Percentiles rank a stretch among this genome's conserved stretches.
These are phyloP conservation scores for Viola odorata DNA, from an alignment of 345 rosid genomes.

Conservation along the genomic window DNA sequence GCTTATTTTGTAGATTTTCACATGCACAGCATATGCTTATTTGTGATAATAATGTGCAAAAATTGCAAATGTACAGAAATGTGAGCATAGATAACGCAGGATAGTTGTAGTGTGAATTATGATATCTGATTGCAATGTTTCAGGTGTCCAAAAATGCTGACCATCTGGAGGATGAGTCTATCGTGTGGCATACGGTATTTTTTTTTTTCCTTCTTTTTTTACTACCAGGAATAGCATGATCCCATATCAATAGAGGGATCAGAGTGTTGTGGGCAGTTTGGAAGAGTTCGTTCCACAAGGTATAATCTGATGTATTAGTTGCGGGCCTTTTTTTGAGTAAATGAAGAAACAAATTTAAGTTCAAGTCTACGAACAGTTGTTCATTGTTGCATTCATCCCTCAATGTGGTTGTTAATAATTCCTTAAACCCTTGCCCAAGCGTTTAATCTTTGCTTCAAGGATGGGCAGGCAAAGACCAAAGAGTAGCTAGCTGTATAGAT, in stretches of 20 bases:
- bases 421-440: no score
- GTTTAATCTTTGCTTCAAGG: no score
- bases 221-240: background rate
- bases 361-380: background rate
- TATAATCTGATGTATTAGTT: conserved; percentile 1
- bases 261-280: background rate
- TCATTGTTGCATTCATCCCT: background rate
- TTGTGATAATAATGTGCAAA: background rate
- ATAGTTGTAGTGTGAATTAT: background rate
- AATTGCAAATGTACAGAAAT: background rate
- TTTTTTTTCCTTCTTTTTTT: background rate
- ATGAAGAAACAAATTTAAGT: background rate
- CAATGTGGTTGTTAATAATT: background rate
- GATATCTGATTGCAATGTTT: background rate
- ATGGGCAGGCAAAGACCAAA: no score
- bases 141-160: conserved; percentile 8
- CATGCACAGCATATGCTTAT: no score
- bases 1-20: no score
- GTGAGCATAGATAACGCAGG: no score
- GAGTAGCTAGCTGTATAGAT: no score
- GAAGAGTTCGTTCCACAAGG: conserved; percentile 4
- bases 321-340: background rate
- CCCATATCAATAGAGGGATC: background rate
- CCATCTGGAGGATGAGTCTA: background rate
- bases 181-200: background rate